These are phyloP conservation scores for Alternaria incomplexa DNA, from an alignment of 2,329 filamentous ascomycete genomes.

Conservation along the genomic window DNA sequence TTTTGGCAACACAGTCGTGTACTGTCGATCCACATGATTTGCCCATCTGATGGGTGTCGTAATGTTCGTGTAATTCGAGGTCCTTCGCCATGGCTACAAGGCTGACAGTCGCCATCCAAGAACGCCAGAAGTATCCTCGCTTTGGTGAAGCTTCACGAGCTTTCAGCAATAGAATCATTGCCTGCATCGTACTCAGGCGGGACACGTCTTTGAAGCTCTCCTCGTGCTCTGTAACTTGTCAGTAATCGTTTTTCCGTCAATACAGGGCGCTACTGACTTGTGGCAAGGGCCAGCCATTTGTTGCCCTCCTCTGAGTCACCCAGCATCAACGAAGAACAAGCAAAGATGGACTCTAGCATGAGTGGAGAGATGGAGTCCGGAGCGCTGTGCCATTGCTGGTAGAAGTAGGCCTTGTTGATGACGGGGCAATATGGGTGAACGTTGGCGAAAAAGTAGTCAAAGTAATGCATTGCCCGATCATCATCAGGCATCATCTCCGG, in stretches of 20 bases:
- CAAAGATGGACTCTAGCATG: slow-evolving; percentile 88
- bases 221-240: slow-evolving; percentile 70
- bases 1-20: slow-evolving; percentile 82
- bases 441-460: slow-evolving; percentile 87
- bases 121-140: slow-evolving; percentile 93
- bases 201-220: slow-evolving; percentile 94
- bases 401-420: slow-evolving; percentile 80
- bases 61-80: slow-evolving; percentile 86
- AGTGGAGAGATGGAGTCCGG: slow-evolving; percentile 86
- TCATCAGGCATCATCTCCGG: slow-evolving; percentile 92
- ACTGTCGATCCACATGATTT: slow-evolving; percentile 71
- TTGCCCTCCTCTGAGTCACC: slow-evolving; percentile 85
- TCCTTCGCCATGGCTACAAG: slow-evolving; percentile 94
- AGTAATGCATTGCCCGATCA: slow-evolving; percentile 79
- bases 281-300: slow-evolving; percentile 90
- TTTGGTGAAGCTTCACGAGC: slow-evolving; percentile 91
- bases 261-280: slow-evolving; percentile 64
- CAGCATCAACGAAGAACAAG: slow-evolving; percentile 81
- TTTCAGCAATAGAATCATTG: slow-evolving; percentile 84
- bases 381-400: slow-evolving; percentile 86
- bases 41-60: slow-evolving; percentile 75
- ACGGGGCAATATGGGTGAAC: slow-evolving; percentile 94
- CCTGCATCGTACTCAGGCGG: slow-evolving; percentile 88
- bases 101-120: slow-evolving; percentile 94
- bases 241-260: slow-evolving; percentile 11